phyloP scores from a whole-genome alignment of 2,329 filamentous ascomycete species.

The Trichoderma arundinaceum region DNA sequence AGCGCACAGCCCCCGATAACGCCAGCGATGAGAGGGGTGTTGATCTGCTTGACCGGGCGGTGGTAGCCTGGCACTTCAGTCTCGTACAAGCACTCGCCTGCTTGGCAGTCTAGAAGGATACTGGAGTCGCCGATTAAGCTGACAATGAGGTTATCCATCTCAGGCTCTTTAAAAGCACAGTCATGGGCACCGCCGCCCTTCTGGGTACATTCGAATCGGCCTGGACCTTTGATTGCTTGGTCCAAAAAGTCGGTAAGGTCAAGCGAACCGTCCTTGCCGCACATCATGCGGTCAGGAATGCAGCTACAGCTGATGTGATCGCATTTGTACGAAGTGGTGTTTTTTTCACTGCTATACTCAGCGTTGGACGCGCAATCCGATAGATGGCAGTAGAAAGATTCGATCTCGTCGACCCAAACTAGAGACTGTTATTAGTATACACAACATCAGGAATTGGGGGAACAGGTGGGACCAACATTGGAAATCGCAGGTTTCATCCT shows the following conservation, averaged over 20 bases:
- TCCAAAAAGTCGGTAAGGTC: slow-evolving; percentile 90
- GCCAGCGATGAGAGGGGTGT: slow-evolving; percentile 92
- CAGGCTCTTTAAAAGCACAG: slow-evolving; percentile 87
- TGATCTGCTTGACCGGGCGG: slow-evolving; percentile 89
- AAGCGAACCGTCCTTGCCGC: slow-evolving; percentile 87
- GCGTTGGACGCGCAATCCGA: slow-evolving; percentile 77
- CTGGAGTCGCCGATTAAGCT: slow-evolving; percentile 89
- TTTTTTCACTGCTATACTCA: slow-evolving; percentile 70
- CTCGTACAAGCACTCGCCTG: slow-evolving; percentile 91
- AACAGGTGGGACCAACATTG: slow-evolving; percentile 68
- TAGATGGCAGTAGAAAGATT: slow-evolving; percentile 96
- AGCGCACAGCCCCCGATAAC: slow-evolving; percentile 86
- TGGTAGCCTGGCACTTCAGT: slow-evolving; percentile 93
- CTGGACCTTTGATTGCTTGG: slow-evolving; percentile 83
- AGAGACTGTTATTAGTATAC: slow-evolving; percentile 31
- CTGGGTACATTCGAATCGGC: slow-evolving; percentile 76
- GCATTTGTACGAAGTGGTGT: slow-evolving; percentile 85
- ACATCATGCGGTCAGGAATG: slow-evolving; percentile 90
- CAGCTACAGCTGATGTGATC: slow-evolving; percentile 85
- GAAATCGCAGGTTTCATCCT: slow-evolving; percentile 82
- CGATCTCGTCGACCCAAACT: slow-evolving; percentile 93
- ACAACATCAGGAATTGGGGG: not conserved
- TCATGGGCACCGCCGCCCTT: slow-evolving; percentile 66
- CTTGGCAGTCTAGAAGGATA: slow-evolving; percentile 80
- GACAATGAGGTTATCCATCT: slow-evolving; percentile 89